Base-by-base conservation (phyloP, 208 protist species). In the Spongospora subterranea region DNA sequence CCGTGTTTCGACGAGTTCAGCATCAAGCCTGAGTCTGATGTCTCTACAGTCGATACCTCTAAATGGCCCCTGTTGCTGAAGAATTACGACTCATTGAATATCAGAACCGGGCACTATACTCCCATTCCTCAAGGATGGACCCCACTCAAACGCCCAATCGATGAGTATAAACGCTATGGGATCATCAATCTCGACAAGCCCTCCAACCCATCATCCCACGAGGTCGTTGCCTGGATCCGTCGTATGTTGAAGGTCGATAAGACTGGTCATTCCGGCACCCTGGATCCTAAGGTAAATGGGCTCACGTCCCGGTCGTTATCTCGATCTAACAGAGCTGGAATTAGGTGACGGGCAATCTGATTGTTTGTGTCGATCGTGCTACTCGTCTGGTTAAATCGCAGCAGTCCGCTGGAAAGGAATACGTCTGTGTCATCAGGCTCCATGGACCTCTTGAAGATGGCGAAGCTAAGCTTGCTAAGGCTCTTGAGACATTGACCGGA, bases 131-230 rank as follows among this genome's bases (percentile, higher is more conserved):
- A 39, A 35, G 99, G 99, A 53, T 97, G 95, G 93, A 98, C 98
- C 38, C 99, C 99, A 60, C 94, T 99, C 17, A 98, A 98, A 88
- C 96, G 99, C 45, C 96, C 97, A 45, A 94, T 99, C 46, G 66
- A 94, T 0, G 98, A 99, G 89, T 99, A 99, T 94, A 92, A 99
- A 46, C 93, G 94, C 88, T 99, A 99, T 94, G 99, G 99, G 93
- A 97, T 99, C 92, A 99, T 99, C 94, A 99, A 99, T 95, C 96
- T 99, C 54, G 99, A 99, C 95, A 99, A 99, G 95, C 98, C 99
- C 13, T 97, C 98, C 20, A 99, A 99, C 93, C 99, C 99, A 92
- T 99, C 98, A 60, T 99, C 98, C 76, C 99, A 99, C 94, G 99
- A 99, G 95, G 98, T 99, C 91, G 99, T 99, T 29, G 98, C 99